phyloP scores from a whole-genome alignment of 257 asterid species.

The Cordia subcordata region DNA sequence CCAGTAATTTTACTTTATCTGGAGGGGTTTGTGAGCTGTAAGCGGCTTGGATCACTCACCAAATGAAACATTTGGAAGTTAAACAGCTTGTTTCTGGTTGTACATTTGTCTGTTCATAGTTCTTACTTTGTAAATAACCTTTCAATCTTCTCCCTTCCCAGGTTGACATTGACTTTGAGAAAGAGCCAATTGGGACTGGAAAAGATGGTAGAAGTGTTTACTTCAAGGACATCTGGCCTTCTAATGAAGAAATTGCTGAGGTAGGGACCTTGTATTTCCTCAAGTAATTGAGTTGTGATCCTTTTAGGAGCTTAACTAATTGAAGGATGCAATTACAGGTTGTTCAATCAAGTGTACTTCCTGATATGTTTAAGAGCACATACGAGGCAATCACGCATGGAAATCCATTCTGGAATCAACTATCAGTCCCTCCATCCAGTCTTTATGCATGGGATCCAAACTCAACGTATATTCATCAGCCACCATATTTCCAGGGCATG shows the following conservation, averaged over 20 bases:
- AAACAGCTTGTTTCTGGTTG: too few relatives aligned
- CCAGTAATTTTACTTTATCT: too few relatives aligned
- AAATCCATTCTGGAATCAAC: constrained; percentile 70
- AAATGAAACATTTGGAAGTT: too few relatives aligned
- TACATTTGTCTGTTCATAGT: too few relatives aligned
- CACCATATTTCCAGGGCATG: constrained; percentile 84
- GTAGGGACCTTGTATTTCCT: constrained; percentile 21
- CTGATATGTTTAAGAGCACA: constrained; percentile 91
- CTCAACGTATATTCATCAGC: constrained; percentile 90
- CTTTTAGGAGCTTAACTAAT: neutral
- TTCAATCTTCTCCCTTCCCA: constrained; percentile 14
- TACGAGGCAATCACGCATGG: constrained; percentile 87
- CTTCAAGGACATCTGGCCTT: constrained; percentile 88
- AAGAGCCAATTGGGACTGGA: constrained; percentile 82
- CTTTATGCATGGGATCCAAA: constrained; percentile 73
- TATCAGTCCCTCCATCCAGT: constrained; percentile 68
- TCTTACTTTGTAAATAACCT: neutral
- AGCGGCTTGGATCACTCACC: too few relatives aligned
- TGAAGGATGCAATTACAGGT: constrained; percentile 38
- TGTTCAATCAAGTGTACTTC: constrained; percentile 88
- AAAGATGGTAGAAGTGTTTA: constrained; percentile 72
- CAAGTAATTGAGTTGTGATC: neutral
- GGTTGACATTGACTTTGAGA: constrained; percentile 89
- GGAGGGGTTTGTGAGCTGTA: too few relatives aligned
- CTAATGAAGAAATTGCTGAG: constrained; percentile 80